A percentile compares a stretch with the other conserved stretches of the same genome.
phyloP scores from a whole-genome alignment of 495 filamentous ascomycete species.

The Hyaloscypha finlandica region DNA sequence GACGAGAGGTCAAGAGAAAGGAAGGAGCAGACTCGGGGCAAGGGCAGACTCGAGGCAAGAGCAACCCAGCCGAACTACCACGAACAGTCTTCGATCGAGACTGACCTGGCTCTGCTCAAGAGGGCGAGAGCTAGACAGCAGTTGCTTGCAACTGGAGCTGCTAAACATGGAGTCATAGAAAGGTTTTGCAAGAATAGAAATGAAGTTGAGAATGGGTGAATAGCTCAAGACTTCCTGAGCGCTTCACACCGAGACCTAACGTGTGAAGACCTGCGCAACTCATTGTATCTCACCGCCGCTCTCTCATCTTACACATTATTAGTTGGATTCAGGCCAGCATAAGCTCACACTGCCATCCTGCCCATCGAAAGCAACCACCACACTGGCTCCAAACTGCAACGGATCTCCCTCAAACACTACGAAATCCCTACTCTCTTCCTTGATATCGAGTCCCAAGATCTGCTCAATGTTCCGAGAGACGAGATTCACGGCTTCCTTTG shows the following conservation, averaged over 20 bases:
- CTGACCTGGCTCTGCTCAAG: too few species aligned
- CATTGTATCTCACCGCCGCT: too few species aligned
- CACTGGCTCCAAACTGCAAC: slow-evolving; percentile 39
- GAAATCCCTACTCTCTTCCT: slow-evolving; percentile 34
- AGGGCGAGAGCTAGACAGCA: too few species aligned
- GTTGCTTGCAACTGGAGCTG: too few species aligned
- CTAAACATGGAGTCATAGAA: too few species aligned
- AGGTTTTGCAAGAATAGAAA: too few species aligned
- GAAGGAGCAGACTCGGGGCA: not conserved
- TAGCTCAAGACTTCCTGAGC: too few species aligned
- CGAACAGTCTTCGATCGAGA: too few species aligned
- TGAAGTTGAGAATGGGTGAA: too few species aligned
- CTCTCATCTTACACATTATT: not conserved
- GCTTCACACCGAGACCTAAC: too few species aligned
- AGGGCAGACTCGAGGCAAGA: not conserved
- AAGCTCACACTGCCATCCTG: slow-evolving; percentile 8
- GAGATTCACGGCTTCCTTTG: slow-evolving; percentile 35
- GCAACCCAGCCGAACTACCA: not conserved
- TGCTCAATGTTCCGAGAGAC: slow-evolving; percentile 40
- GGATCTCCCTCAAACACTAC: slow-evolving; percentile 45
- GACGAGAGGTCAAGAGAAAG: not conserved
- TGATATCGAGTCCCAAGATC: slow-evolving; percentile 34
- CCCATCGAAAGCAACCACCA: slow-evolving; percentile 39
- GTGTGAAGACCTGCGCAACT: too few species aligned
- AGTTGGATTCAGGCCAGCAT: slow-evolving; percentile 21